Percentiles rank a stretch among this genome's conserved stretches.
Conservation (phyloP, 306 rosid genomes). For the Spatholobus suberectus region DNA sequence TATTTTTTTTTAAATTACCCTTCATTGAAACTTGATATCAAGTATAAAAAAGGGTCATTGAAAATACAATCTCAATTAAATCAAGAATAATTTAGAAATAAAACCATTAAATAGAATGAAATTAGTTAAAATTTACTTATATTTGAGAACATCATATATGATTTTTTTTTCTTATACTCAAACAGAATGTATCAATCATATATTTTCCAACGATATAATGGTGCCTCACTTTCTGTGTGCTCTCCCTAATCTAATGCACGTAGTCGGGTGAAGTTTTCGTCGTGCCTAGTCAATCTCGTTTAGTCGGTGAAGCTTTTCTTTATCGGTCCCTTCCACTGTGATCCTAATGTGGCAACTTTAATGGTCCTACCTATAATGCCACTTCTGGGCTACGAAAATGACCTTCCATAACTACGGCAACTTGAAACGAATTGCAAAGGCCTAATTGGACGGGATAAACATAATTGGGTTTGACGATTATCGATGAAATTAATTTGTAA, state of each 20-base stretch:
- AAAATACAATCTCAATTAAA: too few species aligned
- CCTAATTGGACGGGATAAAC: conserved; percentile 33
- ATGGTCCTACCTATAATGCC: conserved; percentile 3
- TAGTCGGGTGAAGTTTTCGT: conserved; percentile 32
- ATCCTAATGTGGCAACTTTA: conserved; percentile 12
- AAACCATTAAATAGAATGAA: too few species aligned
- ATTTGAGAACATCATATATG: too few species aligned
- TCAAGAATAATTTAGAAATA: too few species aligned
- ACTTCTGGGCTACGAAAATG: background rate
- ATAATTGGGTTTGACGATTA: background rate
- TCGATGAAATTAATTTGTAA: background rate
- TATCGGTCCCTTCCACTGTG: conserved; percentile 1
- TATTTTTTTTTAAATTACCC: too few species aligned
- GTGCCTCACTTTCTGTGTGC: conserved; percentile 17
- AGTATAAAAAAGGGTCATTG: too few species aligned
- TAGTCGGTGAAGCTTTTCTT: conserved; percentile 36
- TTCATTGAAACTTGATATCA: too few species aligned
- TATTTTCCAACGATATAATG: conserved; percentile 24
- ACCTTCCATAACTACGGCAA: background rate
- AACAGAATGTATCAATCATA: too few species aligned
- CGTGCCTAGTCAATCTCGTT: conserved; percentile 32
- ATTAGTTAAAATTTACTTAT: too few species aligned
- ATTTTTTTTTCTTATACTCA: too few species aligned
- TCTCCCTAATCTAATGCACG: background rate
- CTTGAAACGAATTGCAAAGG: conserved; percentile 26